These are phyloP conservation scores for Daldinia eschscholtzii DNA, from an alignment of 2,329 filamentous ascomycete species.

Conservation along the genomic window DNA sequence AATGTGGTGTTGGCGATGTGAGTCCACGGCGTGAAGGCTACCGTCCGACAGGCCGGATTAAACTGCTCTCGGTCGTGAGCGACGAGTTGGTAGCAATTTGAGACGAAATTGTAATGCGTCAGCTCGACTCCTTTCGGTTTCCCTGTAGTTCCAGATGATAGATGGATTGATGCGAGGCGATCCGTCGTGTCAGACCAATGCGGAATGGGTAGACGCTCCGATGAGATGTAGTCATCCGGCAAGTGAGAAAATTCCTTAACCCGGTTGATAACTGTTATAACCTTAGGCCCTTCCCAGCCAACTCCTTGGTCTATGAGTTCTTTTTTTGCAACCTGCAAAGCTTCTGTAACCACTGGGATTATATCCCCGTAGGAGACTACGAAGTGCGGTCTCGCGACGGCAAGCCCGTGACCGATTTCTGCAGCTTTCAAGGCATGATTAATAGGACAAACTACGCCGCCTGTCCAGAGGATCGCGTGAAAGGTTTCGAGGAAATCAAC, in stretches of 20 bases:
- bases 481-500: slow-evolving; percentile 60
- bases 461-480: slow-evolving; percentile 58
- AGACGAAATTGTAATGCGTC: slow-evolving; percentile 50
- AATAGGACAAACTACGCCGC: slow-evolving; percentile 56
- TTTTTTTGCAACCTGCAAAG: slow-evolving; percentile 51
- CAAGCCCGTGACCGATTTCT: slow-evolving; percentile 59
- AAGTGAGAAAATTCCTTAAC: slow-evolving; percentile 49
- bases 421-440: slow-evolving; percentile 56
- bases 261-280: slow-evolving; percentile 54
- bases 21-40: slow-evolving; percentile 60
- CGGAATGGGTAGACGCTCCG: slow-evolving; percentile 53
- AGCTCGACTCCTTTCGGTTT: slow-evolving; percentile 48
- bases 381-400: slow-evolving; percentile 58
- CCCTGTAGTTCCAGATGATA: slow-evolving; percentile 50
- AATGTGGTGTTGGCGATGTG: slow-evolving; percentile 61
- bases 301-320: slow-evolving; percentile 48
- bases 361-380: slow-evolving; percentile 56
- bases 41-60: slow-evolving; percentile 52
- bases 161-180: slow-evolving; percentile 56
- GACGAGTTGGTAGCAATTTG: slow-evolving; percentile 54
- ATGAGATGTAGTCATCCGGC: slow-evolving; percentile 53
- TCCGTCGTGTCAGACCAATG: slow-evolving; percentile 53
- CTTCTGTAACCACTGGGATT: slow-evolving; percentile 51
- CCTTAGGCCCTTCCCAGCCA: slow-evolving; percentile 52
- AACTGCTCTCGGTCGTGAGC: slow-evolving; percentile 55